Evolutionary conservation across 345 rosid genomes (phyloP).

Genomic region (Hirschfeldia incana): DNA sequence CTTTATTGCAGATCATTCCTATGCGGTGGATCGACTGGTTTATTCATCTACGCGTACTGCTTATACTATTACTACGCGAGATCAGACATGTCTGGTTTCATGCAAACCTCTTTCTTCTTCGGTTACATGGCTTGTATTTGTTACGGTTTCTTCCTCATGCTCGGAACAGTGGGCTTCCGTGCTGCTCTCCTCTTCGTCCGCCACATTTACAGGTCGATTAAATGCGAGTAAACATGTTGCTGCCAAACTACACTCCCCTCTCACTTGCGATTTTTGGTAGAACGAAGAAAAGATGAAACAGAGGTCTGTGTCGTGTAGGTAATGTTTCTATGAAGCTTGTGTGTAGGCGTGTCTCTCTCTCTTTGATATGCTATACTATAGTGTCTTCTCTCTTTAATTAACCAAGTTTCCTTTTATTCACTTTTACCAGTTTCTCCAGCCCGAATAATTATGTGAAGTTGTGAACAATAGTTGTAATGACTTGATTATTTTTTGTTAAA

Average conservation of each 20-base stretch:
- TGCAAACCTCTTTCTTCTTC: conserved; percentile 87
- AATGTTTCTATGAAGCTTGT: not conserved
- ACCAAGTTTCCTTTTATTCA: not conserved
- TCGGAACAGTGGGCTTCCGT: conserved; percentile 74
- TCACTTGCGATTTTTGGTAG: conserved; percentile 28
- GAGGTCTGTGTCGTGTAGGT: conserved; percentile 2
- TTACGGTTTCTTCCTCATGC: conserved; percentile 85
- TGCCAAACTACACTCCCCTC: not conserved
- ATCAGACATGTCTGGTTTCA: conserved; percentile 83
- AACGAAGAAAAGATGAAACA: conserved; percentile 3
- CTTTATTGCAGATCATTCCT: conserved; percentile 59
- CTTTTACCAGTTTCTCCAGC: too few species aligned
- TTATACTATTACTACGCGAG: conserved; percentile 68
- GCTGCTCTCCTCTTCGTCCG: conserved; percentile 73
- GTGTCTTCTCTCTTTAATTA: not conserved
- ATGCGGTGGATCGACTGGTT: conserved; percentile 80
- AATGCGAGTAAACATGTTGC: conserved; percentile 61
- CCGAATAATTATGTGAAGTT: not conserved
- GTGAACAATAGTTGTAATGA: not conserved
- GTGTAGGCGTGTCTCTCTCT: not conserved
- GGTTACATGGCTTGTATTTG: conserved; percentile 92
- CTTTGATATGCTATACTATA: not conserved
- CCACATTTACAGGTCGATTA: conserved; percentile 75
- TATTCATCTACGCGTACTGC: conserved; percentile 73
- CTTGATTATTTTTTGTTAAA: too few species aligned